A percentile compares a stretch with the other conserved stretches of the same genome.
Conservation (phyloP, 2,329 filamentous ascomycete genomes). For the Xylaria sp. region DNA sequence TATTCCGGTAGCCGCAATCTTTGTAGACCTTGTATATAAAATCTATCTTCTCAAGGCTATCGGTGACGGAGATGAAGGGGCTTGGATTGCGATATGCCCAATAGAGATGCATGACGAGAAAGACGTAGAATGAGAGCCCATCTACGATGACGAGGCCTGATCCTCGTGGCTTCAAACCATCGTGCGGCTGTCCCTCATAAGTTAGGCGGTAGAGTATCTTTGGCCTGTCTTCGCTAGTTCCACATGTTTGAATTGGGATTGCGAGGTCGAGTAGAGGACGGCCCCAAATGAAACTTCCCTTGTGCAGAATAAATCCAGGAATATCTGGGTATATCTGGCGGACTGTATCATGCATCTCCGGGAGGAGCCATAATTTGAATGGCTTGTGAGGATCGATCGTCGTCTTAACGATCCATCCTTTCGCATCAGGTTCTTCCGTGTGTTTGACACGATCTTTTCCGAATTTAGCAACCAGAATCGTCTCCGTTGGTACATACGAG, state of each 20-base stretch:
- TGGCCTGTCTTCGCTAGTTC: not conserved
- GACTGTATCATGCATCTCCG: not conserved
- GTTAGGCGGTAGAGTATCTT: constrained; percentile 3
- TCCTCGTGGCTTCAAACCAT: constrained; percentile 4
- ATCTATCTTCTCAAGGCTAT: not conserved
- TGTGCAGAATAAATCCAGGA: not conserved
- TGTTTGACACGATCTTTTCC: not conserved
- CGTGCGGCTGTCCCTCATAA: constrained; percentile 8
- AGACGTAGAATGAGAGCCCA: not conserved
- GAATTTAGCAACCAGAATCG: not conserved
- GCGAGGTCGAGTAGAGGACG: not conserved
- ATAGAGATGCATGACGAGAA: not conserved
- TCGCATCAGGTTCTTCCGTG: not conserved
- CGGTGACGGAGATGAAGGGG: constrained; percentile 13
- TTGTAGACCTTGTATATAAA: not conserved
- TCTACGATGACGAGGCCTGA: not conserved
- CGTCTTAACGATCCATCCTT: not conserved
- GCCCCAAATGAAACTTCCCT: not conserved
- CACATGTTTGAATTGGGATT: not conserved
- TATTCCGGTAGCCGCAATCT: not conserved
- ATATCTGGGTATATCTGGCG: not conserved
- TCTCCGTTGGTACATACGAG: not conserved
- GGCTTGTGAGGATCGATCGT: not conserved
- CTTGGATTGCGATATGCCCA: constrained; percentile 5
- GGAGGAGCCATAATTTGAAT: not conserved